Conservation (phyloP, 352 stramenopile species). For the Thalassiosira hispida region DNA sequence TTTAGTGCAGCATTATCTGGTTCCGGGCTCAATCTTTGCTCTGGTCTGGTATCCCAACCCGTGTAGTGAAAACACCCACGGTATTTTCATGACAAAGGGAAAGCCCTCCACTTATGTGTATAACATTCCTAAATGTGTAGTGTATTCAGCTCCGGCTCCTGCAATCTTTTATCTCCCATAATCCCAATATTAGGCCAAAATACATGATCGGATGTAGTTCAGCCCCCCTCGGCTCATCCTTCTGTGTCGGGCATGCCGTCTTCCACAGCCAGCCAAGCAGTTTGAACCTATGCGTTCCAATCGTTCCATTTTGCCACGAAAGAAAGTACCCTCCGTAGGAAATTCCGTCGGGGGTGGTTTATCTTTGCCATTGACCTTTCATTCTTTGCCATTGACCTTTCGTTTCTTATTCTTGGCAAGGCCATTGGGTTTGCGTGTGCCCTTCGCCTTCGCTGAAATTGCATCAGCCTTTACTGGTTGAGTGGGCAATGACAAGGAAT, state of each 20-base stretch:
- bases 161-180: constrained; percentile 72
- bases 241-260: too few species aligned
- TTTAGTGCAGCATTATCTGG: constrained; percentile 67
- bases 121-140: too few species aligned
- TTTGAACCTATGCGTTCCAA: constrained; percentile 61
- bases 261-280: too few species aligned
- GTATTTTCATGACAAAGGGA: constrained; percentile 78
- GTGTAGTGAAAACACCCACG: constrained; percentile 78
- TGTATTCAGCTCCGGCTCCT: too few species aligned
- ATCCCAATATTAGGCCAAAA: constrained; percentile 70
- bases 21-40: constrained; percentile 59
- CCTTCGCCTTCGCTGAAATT: not conserved
- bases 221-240: too few species aligned
- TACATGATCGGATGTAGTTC: too few species aligned
- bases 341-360: constrained; percentile 63
- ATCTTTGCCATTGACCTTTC: constrained; percentile 13
- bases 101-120: too few species aligned
- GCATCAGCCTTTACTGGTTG: too few species aligned
- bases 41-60: constrained; percentile 50
- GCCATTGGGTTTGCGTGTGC: not conserved
- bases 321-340: constrained; percentile 62
- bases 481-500: too few species aligned
- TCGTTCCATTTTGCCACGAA: constrained; percentile 70
- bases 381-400: constrained; percentile 20
- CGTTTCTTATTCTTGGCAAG: constrained; percentile 49